Evolutionary conservation across 2,329 filamentous ascomycete species (phyloP), one percentile per base, ranked within the genome.

Genomic region (Alternaria incomplexa): DNA sequence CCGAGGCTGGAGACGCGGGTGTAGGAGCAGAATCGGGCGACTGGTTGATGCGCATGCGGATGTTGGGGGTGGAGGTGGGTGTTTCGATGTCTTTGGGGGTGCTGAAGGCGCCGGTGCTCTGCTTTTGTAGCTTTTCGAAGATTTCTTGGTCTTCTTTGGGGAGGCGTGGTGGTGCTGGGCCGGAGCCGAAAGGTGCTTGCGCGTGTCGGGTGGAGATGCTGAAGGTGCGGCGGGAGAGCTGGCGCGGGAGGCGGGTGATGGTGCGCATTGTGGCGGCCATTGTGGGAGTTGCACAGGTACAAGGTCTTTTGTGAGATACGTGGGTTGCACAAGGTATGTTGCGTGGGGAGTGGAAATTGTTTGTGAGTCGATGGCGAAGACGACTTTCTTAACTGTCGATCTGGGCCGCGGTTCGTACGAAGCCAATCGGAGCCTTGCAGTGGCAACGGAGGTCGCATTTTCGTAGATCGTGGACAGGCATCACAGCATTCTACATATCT

Each of bases 61-160:
- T 61, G 46, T 68, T 69, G 11, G 73, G 78, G 22, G 22, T 23
- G 2, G 48, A 52, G 5, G 48, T 52, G 2, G 48, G 48, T 5
- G 48, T 74, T 63, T 80, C 63, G 20, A 83, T 82, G 55, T 73
- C 51, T 26, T 71, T 64, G 28, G 83, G 91, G 73, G 87, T 96
- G 83, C 83, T 96, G 82, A 88, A 97, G 66, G 82, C 96, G 66
- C 86, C 93, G 68, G 88, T 96, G 70, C 84, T 97, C 77, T 86
- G 85, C 71, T 88, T 88, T 77, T 97, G 93, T 5, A 98, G 90
- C 45, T 89, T 87, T 81, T 97, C 94, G 79, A 96, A 97, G 68
- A 96, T 88, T 78, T 93, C 92, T 83, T 97, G 94, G 72, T 97
- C 90, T 80, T 92, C 89, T 73, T 93, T 89, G 7, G 95, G 93